Conservation (phyloP, 1,284 basidiomycete genomes). For the Blastosporella zonata region DNA sequence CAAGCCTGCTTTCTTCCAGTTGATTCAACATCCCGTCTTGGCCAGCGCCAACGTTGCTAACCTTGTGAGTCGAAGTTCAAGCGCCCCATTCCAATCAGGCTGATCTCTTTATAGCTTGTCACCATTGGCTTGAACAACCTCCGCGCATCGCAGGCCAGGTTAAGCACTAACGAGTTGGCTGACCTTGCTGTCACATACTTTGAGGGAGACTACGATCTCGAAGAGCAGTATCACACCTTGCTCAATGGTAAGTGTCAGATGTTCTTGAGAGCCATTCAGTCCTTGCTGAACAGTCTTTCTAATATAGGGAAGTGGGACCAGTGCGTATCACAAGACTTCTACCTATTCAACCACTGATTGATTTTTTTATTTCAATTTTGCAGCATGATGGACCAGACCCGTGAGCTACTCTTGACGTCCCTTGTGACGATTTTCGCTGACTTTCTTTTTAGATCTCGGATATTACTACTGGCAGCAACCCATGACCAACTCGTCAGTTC, state of each 20-base stretch:
- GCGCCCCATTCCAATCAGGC: neutral
- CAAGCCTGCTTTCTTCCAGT: constrained; percentile 64
- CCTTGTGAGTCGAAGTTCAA: constrained; percentile 31
- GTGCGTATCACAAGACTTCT: constrained; percentile 29
- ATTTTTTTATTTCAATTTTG: constrained; percentile 4
- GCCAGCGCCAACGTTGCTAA: constrained; percentile 55
- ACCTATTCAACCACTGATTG: neutral
- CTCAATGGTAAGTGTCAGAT: constrained; percentile 40
- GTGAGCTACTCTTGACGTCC: constrained; percentile 22
- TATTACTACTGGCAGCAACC: constrained; percentile 74
- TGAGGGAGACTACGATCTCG: constrained; percentile 56
- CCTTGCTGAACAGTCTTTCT: neutral
- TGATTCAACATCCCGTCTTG: constrained; percentile 60
- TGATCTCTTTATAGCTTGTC: constrained; percentile 35
- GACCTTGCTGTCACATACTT: constrained; percentile 54
- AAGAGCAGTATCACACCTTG: constrained; percentile 54
- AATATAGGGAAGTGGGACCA: constrained; percentile 67
- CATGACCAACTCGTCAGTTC: constrained; percentile 53
- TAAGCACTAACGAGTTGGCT: constrained; percentile 57
- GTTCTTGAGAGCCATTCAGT: neutral
- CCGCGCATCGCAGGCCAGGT: constrained; percentile 58
- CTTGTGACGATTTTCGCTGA: neutral
- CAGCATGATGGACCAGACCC: constrained; percentile 70
- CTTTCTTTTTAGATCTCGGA: constrained; percentile 40
- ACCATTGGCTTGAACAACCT: constrained; percentile 59